These are phyloP conservation scores for Curvularia verruculosa DNA, from an alignment of 2,329 filamentous ascomycete genomes.

Conservation along the genomic window DNA sequence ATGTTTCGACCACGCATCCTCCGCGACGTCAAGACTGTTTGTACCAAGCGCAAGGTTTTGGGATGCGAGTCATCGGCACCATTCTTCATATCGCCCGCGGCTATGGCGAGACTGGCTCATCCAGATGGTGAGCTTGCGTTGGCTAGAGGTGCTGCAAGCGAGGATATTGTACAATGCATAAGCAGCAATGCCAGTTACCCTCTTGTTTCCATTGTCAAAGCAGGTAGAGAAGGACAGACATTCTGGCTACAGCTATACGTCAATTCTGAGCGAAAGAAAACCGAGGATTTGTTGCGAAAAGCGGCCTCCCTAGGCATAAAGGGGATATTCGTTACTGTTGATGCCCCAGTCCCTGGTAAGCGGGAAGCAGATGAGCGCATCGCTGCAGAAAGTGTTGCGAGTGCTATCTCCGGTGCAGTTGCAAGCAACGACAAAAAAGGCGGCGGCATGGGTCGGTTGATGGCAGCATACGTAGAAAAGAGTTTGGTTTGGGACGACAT, in stretches of 20 bases:
- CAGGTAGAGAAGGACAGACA: slow-evolving; percentile 1
- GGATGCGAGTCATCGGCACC: slow-evolving; percentile 27
- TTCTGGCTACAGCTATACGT: slow-evolving; percentile 41
- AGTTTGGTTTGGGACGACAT: slow-evolving; percentile 68
- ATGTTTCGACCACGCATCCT: slow-evolving; percentile 56
- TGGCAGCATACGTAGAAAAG: slow-evolving; percentile 60
- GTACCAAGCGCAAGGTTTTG: slow-evolving; percentile 26
- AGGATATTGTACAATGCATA: slow-evolving; percentile 39
- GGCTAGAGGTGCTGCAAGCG: slow-evolving; percentile 32
- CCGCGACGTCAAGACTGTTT: slow-evolving; percentile 43
- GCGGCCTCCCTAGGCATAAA: slow-evolving; percentile 22
- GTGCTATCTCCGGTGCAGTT: slow-evolving; percentile 57
- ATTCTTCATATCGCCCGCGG: slow-evolving; percentile 41
- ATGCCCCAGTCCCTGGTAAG: slow-evolving; percentile 34
- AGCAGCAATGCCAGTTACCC: slow-evolving; percentile 25
- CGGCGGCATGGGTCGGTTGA: slow-evolving; percentile 62
- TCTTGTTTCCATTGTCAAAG: not conserved
- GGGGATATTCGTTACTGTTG: slow-evolving; percentile 32
- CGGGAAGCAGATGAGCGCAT: slow-evolving; percentile 35
- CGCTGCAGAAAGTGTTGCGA: slow-evolving; percentile 34
- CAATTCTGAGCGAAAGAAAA: slow-evolving; percentile 22
- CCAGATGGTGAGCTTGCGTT: slow-evolving; percentile 39
- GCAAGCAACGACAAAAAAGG: slow-evolving; percentile 62
- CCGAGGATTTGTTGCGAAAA: slow-evolving; percentile 25
- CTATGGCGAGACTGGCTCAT: slow-evolving; percentile 37